These are phyloP conservation scores for Lichina pygmaea DNA, from an alignment of 495 filamentous ascomycete genomes.

Conservation along the genomic window DNA sequence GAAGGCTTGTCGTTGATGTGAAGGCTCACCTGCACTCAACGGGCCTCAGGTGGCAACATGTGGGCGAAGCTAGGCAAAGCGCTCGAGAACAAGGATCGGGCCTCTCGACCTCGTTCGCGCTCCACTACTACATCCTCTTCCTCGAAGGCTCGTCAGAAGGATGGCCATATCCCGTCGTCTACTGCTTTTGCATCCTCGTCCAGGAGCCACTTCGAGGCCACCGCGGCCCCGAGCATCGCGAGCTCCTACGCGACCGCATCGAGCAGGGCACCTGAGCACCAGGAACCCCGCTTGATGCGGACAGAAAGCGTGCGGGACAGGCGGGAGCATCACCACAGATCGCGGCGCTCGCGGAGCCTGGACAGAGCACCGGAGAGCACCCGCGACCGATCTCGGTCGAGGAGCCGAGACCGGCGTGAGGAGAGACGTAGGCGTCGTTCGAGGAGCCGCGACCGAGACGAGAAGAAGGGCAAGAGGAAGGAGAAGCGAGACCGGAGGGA, in stretches of 20 bases:
- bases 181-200: constrained; percentile 12
- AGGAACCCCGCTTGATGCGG: background rate
- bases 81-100: background rate
- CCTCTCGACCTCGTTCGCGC: background rate
- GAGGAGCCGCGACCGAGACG: constrained; percentile 12
- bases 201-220: constrained; percentile 4
- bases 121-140: background rate
- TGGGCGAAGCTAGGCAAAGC: background rate
- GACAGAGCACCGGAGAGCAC: constrained; percentile 12
- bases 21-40: too few relatives aligned
- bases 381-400: constrained; percentile 6
- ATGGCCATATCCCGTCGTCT: constrained; percentile 7
- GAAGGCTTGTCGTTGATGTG: too few relatives aligned
- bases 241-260: background rate
- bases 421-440: constrained; percentile 13
- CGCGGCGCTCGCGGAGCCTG: constrained; percentile 8
- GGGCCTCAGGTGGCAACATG: background rate
- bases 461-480: constrained; percentile 5
- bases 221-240: background rate
- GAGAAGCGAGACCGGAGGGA: constrained; percentile 6
- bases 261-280: background rate
- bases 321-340: background rate
- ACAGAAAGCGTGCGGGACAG: background rate
- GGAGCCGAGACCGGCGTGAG: constrained; percentile 5
- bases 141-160: background rate